phyloP scores from a whole-genome alignment of 2,329 filamentous ascomycete genomes.

The Leptographium galeiforme region DNA sequence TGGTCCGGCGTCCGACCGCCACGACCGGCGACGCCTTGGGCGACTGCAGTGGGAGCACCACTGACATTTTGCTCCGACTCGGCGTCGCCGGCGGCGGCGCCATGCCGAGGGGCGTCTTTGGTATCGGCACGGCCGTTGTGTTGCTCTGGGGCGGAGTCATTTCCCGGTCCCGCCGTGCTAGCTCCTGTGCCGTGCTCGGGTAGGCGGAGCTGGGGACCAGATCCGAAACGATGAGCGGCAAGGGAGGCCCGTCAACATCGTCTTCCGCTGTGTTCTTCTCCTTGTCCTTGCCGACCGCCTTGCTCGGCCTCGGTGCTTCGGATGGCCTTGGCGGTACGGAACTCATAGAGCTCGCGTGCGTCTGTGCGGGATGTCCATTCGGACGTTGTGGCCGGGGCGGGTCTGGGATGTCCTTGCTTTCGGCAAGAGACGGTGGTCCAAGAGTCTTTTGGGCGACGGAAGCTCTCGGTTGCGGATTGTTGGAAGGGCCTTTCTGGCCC shows the following conservation, averaged over 20 bases:
- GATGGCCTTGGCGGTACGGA: not conserved
- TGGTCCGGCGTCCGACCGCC: conserved; percentile 2
- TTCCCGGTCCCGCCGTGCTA: not conserved
- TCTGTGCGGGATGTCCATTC: not conserved
- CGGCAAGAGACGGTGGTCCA: not conserved
- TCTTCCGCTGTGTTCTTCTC: not conserved
- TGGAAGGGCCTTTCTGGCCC: not conserved
- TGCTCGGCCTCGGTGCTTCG: not conserved
- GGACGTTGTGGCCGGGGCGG: not conserved
- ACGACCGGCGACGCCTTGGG: not conserved
- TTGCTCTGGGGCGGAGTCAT: not conserved
- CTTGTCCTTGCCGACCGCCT: not conserved
- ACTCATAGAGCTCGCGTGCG: not conserved
- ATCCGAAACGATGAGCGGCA: conserved; percentile 8
- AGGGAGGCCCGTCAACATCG: not conserved
- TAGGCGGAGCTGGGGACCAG: conserved; percentile 1
- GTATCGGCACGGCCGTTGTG: not conserved
- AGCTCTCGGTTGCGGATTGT: not conserved
- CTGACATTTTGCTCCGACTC: not conserved
- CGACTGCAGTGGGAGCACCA: not conserved
- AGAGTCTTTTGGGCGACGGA: not conserved
- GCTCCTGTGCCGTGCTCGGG: not conserved
- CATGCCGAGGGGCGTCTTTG: not conserved
- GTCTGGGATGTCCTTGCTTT: not conserved
- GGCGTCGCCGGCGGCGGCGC: not conserved